Evolutionary conservation across 805 yeast species (phyloP), one percentile per base, ranked within the genome.

Genomic region (Candida sithepensis): DNA sequence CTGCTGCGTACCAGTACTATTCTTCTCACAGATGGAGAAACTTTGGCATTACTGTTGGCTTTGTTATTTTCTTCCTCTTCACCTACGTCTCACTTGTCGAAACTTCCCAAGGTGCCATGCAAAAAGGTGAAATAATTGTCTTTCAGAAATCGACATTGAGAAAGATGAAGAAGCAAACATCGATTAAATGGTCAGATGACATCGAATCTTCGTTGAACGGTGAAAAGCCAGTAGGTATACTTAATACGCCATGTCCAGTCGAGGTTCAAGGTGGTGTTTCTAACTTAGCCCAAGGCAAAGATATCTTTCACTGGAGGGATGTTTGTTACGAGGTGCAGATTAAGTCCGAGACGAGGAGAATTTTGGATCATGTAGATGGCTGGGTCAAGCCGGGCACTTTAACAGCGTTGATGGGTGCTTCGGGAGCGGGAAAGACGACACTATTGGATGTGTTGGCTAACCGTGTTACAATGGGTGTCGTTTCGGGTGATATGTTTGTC

Each of bases 1-100:
- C 52, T 4, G 57, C 56, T 3, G 62, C 81, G 7, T 88, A 65
- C 64, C 60, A 65, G 37, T 88, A 83, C 69, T 60, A 60, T 19
- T 80, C 74, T 58, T 52, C 65, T 19, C 88, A 88, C 64, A 74
- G 77, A 43, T 88, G 96, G 96, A 81, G 96, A 70, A 85, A 88
- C 63, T 73, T 84, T 48, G 96, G 82, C 48, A 73, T 78, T 47
- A 46, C 71, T 47, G 49, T 75, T 55, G 76, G 62, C 4, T 75
- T 71, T 55, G 62, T 69, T 36, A 34, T 73, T 14, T 71, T 75
- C 52, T 73, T 74, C 61, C 53, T 75, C 28, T 23, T 42, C 2
- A 50, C 66, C 33, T 57, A 62, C 40, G 51, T 61, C 3, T 4
- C 66, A 19, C 49, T 63, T 4, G 65, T 61, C 32, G 75, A 71